phyloP scores from a whole-genome alignment of 257 asterid species.

The Nicotiana sylvestris region DNA sequence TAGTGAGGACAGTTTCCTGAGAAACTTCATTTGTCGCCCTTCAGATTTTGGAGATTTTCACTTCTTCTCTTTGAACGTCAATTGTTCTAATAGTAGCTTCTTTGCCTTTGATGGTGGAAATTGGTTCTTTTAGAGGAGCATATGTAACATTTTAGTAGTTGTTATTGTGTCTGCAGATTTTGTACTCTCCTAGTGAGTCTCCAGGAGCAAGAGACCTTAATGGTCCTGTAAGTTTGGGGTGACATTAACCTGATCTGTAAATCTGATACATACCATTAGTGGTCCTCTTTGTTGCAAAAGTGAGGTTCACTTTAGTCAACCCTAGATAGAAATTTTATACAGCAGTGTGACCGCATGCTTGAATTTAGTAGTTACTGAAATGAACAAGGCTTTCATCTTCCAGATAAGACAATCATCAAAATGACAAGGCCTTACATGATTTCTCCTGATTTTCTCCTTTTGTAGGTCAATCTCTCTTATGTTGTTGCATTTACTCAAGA shows the following conservation, averaged over 20 bases:
- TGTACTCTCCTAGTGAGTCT: background rate
- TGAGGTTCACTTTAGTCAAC: background rate
- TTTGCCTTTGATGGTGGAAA: background rate
- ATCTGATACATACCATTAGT: no score
- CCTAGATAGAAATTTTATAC: background rate
- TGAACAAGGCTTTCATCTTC: background rate
- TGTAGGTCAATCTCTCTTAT: background rate
- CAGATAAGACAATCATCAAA: background rate
- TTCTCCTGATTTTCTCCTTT: background rate
- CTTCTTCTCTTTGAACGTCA: background rate
- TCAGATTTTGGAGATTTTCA: background rate
- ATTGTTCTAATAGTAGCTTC: background rate
- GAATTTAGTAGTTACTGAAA: background rate
- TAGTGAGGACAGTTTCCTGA: background rate
- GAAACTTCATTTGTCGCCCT: background rate
- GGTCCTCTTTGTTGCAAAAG: background rate
- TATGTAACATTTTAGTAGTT: background rate
- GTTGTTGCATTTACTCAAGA: background rate
- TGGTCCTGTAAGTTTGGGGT: background rate
- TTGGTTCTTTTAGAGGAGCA: background rate
- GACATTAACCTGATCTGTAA: no score
- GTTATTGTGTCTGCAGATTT: background rate
- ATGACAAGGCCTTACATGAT: background rate
- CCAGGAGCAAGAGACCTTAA: background rate
- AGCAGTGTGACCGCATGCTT: background rate